phyloP scores from a whole-genome alignment of 1,284 basidiomycete species.

The Schizopora paradoxa region DNA sequence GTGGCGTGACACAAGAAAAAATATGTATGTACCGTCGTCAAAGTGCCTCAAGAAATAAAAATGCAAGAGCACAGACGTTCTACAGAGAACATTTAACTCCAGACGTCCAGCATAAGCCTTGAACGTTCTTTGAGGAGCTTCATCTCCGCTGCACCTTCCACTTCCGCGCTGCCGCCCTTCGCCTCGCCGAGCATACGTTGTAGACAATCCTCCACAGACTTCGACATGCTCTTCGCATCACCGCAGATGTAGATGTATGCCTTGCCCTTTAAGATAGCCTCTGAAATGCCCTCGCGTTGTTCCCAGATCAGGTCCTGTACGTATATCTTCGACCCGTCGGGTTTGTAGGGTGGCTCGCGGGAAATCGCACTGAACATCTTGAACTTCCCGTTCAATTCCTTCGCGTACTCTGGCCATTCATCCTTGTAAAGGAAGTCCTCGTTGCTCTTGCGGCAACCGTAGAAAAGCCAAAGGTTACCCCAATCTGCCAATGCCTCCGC shows the following conservation, averaged over 20 bases:
- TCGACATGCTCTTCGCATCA: constrained; percentile 95
- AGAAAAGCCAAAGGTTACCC: constrained; percentile 93
- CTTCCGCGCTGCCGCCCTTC: constrained; percentile 80
- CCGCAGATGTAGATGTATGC: constrained; percentile 96
- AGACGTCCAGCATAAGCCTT: constrained; percentile 76
- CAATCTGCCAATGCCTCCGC: constrained; percentile 89
- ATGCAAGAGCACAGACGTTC: no score
- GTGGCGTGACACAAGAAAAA: no score
- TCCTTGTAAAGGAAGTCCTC: constrained; percentile 94
- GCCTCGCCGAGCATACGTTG: constrained; percentile 87
- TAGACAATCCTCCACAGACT: constrained; percentile 87
- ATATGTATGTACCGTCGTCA: background rate
- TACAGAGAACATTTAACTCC: constrained; percentile 48
- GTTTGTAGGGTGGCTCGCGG: constrained; percentile 77
- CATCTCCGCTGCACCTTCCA: constrained; percentile 86
- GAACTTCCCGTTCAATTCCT: constrained; percentile 90
- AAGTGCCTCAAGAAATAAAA: background rate
- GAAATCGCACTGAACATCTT: constrained; percentile 86
- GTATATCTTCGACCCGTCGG: constrained; percentile 94
- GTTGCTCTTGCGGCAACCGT: constrained; percentile 84
- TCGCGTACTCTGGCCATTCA: constrained; percentile 87
- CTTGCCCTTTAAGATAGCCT: constrained; percentile 88
- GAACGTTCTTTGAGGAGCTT: constrained; percentile 92
- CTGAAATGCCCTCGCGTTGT: constrained; percentile 73
- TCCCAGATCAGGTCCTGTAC: constrained; percentile 96